Conservation (phyloP, 1,284 basidiomycete genomes). For the Rhodotorula sp. region DNA sequence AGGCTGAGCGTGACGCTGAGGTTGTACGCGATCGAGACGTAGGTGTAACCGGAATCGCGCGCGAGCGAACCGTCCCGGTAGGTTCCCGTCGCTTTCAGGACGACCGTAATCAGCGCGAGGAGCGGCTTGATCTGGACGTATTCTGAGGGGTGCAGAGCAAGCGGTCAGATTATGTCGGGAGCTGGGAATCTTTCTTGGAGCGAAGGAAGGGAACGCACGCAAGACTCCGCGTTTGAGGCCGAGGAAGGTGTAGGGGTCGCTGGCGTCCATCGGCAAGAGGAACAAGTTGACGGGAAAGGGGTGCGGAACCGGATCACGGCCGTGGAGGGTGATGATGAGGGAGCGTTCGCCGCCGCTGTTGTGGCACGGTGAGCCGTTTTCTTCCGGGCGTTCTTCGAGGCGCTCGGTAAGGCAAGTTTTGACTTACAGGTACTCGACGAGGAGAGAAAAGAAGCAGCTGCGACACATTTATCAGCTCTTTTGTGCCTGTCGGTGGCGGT, state of each 20-base stretch:
- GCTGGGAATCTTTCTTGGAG: too few species aligned
- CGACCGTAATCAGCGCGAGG: slow-evolving; percentile 76
- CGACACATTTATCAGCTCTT: too few species aligned
- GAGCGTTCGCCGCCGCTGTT: slow-evolving; percentile 89
- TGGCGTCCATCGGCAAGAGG: slow-evolving; percentile 70
- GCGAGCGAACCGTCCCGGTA: slow-evolving; percentile 88
- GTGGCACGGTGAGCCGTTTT: not conserved
- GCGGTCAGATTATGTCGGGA: not conserved
- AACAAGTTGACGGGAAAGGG: slow-evolving; percentile 80
- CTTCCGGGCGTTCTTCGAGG: slow-evolving; percentile 51
- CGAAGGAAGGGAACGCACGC: slow-evolving; percentile 59
- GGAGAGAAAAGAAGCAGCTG: slow-evolving; percentile 50
- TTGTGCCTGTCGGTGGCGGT: slow-evolving; percentile 47
- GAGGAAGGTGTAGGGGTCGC: slow-evolving; percentile 89
- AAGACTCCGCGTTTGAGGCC: slow-evolving; percentile 92
- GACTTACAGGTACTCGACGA: slow-evolving; percentile 47
- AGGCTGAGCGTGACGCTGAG: slow-evolving; percentile 65
- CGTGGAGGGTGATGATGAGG: slow-evolving; percentile 84
- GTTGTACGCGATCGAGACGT: slow-evolving; percentile 75
- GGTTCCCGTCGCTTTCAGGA: slow-evolving; percentile 80
- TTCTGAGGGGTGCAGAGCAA: slow-evolving; percentile 58
- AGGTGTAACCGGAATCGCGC: slow-evolving; percentile 83
- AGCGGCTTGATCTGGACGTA: slow-evolving; percentile 96
- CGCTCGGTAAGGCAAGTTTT: not conserved
- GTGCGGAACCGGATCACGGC: slow-evolving; percentile 79